Conservation (phyloP, 2,329 filamentous ascomycete genomes). For the Podosphaera xanthii region DNA sequence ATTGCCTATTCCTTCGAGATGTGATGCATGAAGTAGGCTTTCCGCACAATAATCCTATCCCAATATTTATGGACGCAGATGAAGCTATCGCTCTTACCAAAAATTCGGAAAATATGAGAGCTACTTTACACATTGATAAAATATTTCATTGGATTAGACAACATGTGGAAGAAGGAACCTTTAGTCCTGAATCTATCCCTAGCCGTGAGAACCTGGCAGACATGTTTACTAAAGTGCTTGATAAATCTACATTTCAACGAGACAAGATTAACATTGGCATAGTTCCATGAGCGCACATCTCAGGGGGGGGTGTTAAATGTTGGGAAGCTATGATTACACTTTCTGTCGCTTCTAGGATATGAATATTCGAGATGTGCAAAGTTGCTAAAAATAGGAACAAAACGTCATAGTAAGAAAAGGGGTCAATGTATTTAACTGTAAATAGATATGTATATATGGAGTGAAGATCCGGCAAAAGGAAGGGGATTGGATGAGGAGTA, state of each 20-base stretch:
- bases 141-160: not conserved
- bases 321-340: no score
- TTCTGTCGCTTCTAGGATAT: no score
- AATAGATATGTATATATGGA: no score
- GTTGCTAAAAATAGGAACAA: no score
- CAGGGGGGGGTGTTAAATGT: not conserved
- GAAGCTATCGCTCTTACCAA: not conserved
- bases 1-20: no score
- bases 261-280: not conserved
- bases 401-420: no score
- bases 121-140: not conserved
- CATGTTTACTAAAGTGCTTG: not conserved
- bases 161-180: not conserved
- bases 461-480: no score
- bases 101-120: not conserved
- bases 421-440: no score
- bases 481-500: no score
- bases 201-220: not conserved
- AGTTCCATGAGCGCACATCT: not conserved
- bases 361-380: no score
- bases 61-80: not conserved
- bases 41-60: not conserved
- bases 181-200: not conserved
- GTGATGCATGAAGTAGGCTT: no score
- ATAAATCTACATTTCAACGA: not conserved